Evolutionary conservation across 2,329 filamentous ascomycete genomes (phyloP).

Genomic region (Fusarium drepaniforme): DNA sequence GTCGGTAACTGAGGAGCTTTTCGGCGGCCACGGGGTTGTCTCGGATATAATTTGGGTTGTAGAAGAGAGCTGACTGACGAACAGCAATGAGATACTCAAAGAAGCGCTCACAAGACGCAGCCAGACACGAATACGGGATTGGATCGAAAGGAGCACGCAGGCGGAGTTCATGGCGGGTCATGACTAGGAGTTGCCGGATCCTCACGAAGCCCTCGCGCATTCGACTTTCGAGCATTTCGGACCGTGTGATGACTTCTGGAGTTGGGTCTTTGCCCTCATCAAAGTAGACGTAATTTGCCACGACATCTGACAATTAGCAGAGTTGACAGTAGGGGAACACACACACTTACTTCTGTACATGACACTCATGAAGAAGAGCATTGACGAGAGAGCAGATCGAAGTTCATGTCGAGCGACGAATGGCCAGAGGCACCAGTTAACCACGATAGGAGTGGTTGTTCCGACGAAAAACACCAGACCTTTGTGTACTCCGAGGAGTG

Average conservation of each 20-base stretch:
- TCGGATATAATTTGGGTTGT: conserved; percentile 65
- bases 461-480: conserved; percentile 66
- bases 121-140: conserved; percentile 66
- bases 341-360: conserved; percentile 62
- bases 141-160: conserved; percentile 69
- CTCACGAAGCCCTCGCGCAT: conserved; percentile 71
- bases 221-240: conserved; percentile 69
- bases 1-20: conserved; percentile 62
- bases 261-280: conserved; percentile 65
- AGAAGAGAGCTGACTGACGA: conserved; percentile 69
- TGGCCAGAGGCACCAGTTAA: conserved; percentile 72
- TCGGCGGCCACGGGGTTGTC: conserved; percentile 63
- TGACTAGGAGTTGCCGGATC: conserved; percentile 66
- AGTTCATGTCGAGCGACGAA: conserved; percentile 72
- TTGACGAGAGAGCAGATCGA: conserved; percentile 65
- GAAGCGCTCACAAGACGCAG: conserved; percentile 68
- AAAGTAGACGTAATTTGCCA: conserved; percentile 71
- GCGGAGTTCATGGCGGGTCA: conserved; percentile 70
- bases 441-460: conserved; percentile 63
- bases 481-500: conserved; percentile 58
- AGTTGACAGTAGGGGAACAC: background rate
- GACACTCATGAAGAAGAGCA: conserved; percentile 69
- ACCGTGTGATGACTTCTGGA: conserved; percentile 62
- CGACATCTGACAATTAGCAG: conserved; percentile 52
- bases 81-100: conserved; percentile 70